A percentile compares a stretch with the other conserved stretches of the same genome.
These are phyloP conservation scores for Parmelia sp. DNA, from an alignment of 495 filamentous ascomycete species.

Conservation along the genomic window DNA sequence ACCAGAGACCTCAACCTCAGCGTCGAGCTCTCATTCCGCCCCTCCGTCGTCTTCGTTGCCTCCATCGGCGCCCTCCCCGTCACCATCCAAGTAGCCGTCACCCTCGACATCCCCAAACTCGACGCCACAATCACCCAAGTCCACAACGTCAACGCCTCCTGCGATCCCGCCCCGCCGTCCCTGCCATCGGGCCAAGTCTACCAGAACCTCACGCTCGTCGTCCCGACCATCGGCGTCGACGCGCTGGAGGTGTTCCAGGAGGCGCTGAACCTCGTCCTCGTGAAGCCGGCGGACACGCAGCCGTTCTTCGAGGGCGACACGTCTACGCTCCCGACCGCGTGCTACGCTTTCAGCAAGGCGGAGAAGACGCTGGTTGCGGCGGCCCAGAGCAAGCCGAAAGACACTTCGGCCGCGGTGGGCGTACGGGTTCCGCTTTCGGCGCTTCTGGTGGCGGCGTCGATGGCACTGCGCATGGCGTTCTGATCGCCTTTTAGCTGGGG, in stretches of 20 bases:
- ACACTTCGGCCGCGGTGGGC: neutral
- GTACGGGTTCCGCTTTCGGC: neutral
- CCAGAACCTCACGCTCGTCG: constrained; percentile 5
- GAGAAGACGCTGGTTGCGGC: constrained; percentile 12
- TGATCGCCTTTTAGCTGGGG: neutral
- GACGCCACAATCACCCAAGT: constrained; percentile 6
- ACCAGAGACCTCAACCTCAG: constrained; percentile 8
- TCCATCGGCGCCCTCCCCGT: neutral
- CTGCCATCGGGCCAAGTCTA: constrained; percentile 11
- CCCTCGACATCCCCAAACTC: constrained; percentile 12
- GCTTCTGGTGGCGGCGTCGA: too few species aligned
- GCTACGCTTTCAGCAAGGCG: constrained; percentile 4
- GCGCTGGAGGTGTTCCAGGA: constrained; percentile 8
- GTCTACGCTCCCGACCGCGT: neutral
- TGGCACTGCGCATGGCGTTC: neutral
- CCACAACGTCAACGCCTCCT: constrained; percentile 12
- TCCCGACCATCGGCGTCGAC: constrained; percentile 13
- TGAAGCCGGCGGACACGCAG: neutral
- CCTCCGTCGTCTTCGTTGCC: constrained; percentile 11
- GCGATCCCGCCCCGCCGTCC: constrained; percentile 1
- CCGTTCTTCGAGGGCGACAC: neutral
- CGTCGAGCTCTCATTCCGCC: constrained; percentile 13
- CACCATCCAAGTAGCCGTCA: neutral
- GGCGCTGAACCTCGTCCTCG: neutral
- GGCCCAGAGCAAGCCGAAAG: neutral